Evolutionary conservation across 768 basidiomycete genomes (phyloP).

Genomic region (Rhizopogon sp.): DNA sequence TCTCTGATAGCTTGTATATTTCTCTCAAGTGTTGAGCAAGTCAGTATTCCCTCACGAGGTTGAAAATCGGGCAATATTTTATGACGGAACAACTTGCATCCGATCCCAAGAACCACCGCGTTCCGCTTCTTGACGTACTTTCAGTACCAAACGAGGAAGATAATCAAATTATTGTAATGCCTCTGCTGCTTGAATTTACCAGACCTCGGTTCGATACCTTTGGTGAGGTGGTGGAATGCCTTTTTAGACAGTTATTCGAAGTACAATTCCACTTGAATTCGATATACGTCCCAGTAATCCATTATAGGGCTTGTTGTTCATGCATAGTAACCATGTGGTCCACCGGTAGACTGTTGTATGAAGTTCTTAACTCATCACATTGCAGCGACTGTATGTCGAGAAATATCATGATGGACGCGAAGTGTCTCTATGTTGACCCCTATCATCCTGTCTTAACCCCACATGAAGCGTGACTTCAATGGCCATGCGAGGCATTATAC

Average conservation of each 20-base stretch:
- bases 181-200: slow-evolving; percentile 21
- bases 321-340: slow-evolving; percentile 29
- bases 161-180: slow-evolving; percentile 24
- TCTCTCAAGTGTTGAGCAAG: slow-evolving; percentile 19
- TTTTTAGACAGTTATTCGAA: slow-evolving; percentile 27
- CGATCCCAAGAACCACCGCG: slow-evolving; percentile 19
- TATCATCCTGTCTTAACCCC: slow-evolving; percentile 19
- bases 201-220: slow-evolving; percentile 14
- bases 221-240: slow-evolving; percentile 23
- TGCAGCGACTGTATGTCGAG: slow-evolving; percentile 18
- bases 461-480: slow-evolving; percentile 14
- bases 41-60: slow-evolving; percentile 16
- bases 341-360: too few species aligned
- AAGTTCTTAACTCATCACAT: too few species aligned
- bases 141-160: slow-evolving; percentile 5
- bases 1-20: slow-evolving; percentile 20
- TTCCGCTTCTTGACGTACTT: slow-evolving; percentile 18
- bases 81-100: slow-evolving; percentile 3
- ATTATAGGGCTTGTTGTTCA: too few species aligned
- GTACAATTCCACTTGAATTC: too few species aligned
- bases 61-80: slow-evolving; percentile 18
- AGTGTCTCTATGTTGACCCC: slow-evolving; percentile 14
- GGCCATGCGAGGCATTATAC: slow-evolving; percentile 19
- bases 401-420: slow-evolving; percentile 31
- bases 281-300: too few species aligned